phyloP scores from a whole-genome alignment of 129 eudicot species.

The Lactuca sativa region DNA sequence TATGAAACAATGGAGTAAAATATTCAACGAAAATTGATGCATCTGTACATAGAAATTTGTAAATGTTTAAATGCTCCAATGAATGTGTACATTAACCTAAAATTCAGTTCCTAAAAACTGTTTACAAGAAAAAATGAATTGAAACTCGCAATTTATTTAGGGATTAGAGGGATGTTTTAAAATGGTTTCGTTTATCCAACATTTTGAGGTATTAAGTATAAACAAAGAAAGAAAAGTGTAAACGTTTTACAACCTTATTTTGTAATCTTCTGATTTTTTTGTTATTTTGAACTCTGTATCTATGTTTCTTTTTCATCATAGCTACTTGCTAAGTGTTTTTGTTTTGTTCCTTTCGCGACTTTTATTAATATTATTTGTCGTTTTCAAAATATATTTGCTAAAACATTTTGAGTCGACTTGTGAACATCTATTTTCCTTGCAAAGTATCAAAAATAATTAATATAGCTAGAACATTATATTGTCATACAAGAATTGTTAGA shows the following conservation, averaged over 20 bases:
- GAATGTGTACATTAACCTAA: constrained; percentile 35
- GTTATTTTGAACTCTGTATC: too few species aligned
- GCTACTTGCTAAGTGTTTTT: too few species aligned
- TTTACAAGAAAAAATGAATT: constrained; percentile 18
- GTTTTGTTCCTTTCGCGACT: too few species aligned
- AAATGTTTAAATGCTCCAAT: constrained; percentile 31
- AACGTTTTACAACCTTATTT: too few species aligned
- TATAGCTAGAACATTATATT: not conserved
- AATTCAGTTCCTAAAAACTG: constrained; percentile 32
- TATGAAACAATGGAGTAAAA: constrained; percentile 16
- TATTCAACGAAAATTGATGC: constrained; percentile 22
- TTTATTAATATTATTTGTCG: too few species aligned
- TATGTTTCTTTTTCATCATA: too few species aligned
- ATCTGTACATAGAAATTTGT: constrained; percentile 27
- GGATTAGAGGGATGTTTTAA: constrained; percentile 25
- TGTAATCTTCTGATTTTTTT: too few species aligned
- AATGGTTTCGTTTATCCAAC: not conserved
- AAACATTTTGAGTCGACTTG: not conserved
- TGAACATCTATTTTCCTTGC: not conserved
- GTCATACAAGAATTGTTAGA: not conserved
- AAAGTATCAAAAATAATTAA: too few species aligned
- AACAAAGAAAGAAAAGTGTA: too few species aligned
- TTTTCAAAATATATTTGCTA: not conserved
- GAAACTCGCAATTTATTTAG: constrained; percentile 25
- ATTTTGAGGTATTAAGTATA: not conserved